Evolutionary conservation across 257 asterid genomes (phyloP).

Genomic region (Scutellaria minor): DNA sequence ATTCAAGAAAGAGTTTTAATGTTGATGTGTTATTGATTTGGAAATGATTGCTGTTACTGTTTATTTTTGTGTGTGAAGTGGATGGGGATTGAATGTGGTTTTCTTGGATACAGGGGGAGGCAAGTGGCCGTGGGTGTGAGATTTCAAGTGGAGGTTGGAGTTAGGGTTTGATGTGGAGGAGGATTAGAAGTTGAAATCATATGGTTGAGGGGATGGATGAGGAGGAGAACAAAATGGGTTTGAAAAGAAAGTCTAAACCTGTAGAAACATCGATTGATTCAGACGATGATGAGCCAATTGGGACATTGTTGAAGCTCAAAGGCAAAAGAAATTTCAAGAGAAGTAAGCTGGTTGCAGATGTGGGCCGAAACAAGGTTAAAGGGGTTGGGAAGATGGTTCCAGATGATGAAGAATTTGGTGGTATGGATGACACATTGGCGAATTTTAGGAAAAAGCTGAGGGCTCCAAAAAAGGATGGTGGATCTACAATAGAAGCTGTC

Average conservation of each 20-base stretch:
- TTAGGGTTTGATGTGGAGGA: conserved; percentile 62
- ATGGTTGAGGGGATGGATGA: conserved; percentile 69
- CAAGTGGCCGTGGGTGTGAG: conserved; percentile 43
- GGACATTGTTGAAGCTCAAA: conserved; percentile 73
- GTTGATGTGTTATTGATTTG: conserved; percentile 25
- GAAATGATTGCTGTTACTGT: background rate
- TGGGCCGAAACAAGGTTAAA: conserved; percentile 45
- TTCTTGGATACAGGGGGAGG: conserved; percentile 35
- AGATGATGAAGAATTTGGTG: conserved; percentile 61
- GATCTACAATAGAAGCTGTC: conserved; percentile 41
- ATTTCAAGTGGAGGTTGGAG: conserved; percentile 43
- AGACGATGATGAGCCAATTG: conserved; percentile 83
- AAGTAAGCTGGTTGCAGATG: conserved; percentile 53
- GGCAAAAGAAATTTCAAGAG: conserved; percentile 62
- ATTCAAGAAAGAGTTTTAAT: background rate
- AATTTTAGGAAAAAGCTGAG: conserved; percentile 80
- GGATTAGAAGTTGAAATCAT: conserved; percentile 52
- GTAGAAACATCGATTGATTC: conserved; percentile 52
- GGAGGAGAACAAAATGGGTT: conserved; percentile 54
- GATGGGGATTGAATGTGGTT: conserved; percentile 25
- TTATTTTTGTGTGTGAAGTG: background rate
- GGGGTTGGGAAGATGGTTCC: conserved; percentile 47
- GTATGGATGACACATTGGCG: conserved; percentile 94
- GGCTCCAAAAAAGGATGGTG: conserved; percentile 71
- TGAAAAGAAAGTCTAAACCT: conserved; percentile 56